Conservation (phyloP, 78 protist genomes). For the Isochrysis galbana region DNA sequence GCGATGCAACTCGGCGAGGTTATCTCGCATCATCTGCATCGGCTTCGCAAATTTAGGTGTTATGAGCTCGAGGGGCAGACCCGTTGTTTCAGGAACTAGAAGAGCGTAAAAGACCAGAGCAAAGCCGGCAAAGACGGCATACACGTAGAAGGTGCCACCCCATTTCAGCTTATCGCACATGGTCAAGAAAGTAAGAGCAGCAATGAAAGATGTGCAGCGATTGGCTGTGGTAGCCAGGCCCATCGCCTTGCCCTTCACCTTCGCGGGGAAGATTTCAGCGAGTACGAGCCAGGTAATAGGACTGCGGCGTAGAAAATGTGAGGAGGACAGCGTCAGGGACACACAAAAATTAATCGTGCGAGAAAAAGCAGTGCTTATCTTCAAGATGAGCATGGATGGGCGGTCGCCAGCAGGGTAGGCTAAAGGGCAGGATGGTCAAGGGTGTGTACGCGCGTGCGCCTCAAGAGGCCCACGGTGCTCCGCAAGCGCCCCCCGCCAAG, state of each 20-base stretch:
- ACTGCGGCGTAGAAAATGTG: too few species aligned
- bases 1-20: not conserved
- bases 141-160: conserved; percentile 15
- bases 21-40: not conserved
- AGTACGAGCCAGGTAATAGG: conserved; percentile 51
- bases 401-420: too few species aligned
- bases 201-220: conserved; percentile 25
- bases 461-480: too few species aligned
- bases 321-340: too few species aligned
- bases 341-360: too few species aligned
- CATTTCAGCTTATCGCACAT: not conserved
- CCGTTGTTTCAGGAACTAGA: not conserved
- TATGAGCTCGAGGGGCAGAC: not conserved
- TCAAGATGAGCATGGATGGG: too few species aligned
- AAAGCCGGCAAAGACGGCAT: not conserved
- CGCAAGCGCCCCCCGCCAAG: too few species aligned
- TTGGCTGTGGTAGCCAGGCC: conserved; percentile 14
- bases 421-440: too few species aligned
- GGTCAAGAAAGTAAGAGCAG: not conserved
- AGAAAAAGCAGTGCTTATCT: too few species aligned
- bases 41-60: not conserved
- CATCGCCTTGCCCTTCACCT: not conserved
- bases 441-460: too few species aligned
- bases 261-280: conserved; percentile 39
- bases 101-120: not conserved